Evolutionary conservation across 768 basidiomycete genomes (phyloP), one percentile per base, ranked within the genome.

Genomic region (Candolleomyces efflorescens): DNA sequence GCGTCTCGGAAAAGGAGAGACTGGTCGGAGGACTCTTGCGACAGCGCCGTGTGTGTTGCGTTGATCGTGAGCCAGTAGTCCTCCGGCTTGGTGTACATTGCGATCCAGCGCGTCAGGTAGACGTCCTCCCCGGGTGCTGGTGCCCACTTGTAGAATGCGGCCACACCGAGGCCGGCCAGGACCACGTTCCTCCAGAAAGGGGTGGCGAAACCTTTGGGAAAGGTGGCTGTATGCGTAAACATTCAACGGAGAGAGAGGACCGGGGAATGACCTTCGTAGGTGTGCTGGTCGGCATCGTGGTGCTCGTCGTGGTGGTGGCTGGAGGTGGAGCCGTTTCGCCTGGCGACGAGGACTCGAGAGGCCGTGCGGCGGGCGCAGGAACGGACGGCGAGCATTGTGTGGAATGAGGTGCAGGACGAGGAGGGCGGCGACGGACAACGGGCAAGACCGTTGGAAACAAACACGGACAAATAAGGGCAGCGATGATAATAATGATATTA

Each of bases 131-230:
- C 73, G 6, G 83, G 78, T 54, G 78, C 72, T 0, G 90, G 89
- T 3, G 87, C 85, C 65, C 77, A 86, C 69, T 89, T 89, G 75
- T 87, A 86, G 59, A 80, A 79, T 11, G 76, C 80, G 44, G 77
- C 82, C 44, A 72, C 78, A 9, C 77, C 72, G 43, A 85, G 57
- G 13, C 81, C 76, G 22, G 77, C 69, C 22, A 89, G 59, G 39
- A 86, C 63, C 2, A 82, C 79, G 59, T 84, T 85, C 38, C 84
- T 75, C 90, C 90, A 92, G 66, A 87, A 79, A 20, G 83, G 74
- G 32, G 80, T 82, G 24, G 73, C 70, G 67, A 92, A 92, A 27
- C 80, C 91, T 88, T 3, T 3, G 58, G 17, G 51, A 36, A 32
- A 32, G 7, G 11, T n/a, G 32, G 7, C 32, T 18, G 20, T 20